Percentiles rank a stretch among this genome's conserved stretches.
These are phyloP conservation scores for Phascolomyces articulosus DNA, from an alignment of 371 early-diverging fungal genomes.

Conservation along the genomic window DNA sequence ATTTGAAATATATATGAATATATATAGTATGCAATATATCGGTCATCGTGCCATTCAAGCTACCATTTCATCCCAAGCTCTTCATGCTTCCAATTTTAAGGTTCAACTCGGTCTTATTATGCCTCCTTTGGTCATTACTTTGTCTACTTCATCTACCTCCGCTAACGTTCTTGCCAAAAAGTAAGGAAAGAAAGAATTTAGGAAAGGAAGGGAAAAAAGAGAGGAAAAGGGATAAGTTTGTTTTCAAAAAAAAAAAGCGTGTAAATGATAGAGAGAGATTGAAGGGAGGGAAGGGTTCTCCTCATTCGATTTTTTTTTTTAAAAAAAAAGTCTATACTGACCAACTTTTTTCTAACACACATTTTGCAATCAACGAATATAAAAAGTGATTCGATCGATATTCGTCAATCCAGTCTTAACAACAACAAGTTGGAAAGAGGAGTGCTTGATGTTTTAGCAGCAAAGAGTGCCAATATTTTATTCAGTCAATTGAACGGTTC, in stretches of 20 bases:
- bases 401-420: constrained; percentile 26
- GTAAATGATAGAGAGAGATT: too few relatives aligned
- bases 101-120: constrained; percentile 59
- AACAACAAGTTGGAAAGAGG: constrained; percentile 22
- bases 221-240: too few relatives aligned
- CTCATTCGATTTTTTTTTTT: too few relatives aligned
- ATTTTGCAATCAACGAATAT: too few relatives aligned
- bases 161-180: constrained; percentile 35
- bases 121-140: constrained; percentile 55
- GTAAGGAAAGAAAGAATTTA: neutral
- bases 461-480: constrained; percentile 29
- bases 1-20: too few relatives aligned
- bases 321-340: too few relatives aligned
- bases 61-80: constrained; percentile 54
- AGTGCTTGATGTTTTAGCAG: constrained; percentile 29
- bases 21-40: constrained; percentile 42
- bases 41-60: constrained; percentile 62
- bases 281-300: too few relatives aligned
- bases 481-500: constrained; percentile 40
- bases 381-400: constrained; percentile 22
- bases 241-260: too few relatives aligned
- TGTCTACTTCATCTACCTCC: constrained; percentile 29
- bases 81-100: constrained; percentile 57
- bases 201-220: neutral
- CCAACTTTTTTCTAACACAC: too few relatives aligned